Evolutionary conservation across 169 alveolate species (phyloP).

Genomic region (Perkinsus marinus): DNA sequence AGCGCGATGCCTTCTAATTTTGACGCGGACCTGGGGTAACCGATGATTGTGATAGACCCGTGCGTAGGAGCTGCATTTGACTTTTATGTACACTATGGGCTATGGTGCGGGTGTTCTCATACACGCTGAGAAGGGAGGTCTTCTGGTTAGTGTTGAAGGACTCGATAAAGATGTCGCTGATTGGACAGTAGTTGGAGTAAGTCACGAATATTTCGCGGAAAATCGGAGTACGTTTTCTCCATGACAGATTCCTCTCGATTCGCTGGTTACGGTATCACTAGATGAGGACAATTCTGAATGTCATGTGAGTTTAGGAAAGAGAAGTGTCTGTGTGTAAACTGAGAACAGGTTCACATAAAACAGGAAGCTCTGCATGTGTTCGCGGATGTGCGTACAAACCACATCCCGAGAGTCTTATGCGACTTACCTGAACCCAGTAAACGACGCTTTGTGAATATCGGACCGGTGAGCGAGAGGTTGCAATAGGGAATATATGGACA

Average conservation of each 20-base stretch:
- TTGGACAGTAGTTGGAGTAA: not conserved
- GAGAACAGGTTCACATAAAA: not conserved
- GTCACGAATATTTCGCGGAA: not conserved
- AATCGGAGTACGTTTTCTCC: not conserved
- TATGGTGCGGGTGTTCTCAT: not conserved
- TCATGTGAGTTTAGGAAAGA: not conserved
- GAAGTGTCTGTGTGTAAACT: no score
- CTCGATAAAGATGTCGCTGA: not conserved
- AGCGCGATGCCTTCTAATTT: conserved; percentile 58
- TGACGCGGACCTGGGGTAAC: conserved; percentile 51
- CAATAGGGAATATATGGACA: not conserved
- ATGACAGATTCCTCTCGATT: not conserved
- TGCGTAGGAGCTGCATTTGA: no score
- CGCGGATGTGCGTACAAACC: not conserved
- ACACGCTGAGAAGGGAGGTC: not conserved
- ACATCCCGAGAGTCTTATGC: not conserved
- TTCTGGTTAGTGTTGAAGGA: not conserved
- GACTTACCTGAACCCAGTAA: not conserved
- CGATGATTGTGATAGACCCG: not conserved
- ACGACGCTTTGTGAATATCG: not conserved
- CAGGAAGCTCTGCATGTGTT: not conserved
- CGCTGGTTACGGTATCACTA: not conserved
- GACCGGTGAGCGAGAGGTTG: not conserved
- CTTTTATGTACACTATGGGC: not conserved
- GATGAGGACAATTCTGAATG: not conserved